Base-by-base conservation (phyloP, 225 moss, liverwort and hornwort genomes). In the Sphagnum contortum region DNA sequence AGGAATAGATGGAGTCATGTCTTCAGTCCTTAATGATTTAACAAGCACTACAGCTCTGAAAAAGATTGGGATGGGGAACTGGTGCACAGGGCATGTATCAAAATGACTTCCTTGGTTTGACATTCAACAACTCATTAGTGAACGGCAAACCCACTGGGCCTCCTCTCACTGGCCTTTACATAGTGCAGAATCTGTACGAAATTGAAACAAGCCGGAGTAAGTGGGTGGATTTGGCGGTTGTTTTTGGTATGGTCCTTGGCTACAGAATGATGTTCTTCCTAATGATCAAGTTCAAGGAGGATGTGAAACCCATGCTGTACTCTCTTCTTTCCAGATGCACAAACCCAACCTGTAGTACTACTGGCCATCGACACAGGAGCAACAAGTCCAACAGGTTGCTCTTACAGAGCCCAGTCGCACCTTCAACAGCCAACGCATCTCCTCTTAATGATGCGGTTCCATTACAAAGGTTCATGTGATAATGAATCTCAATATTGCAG, bases 31-130 rank as follows among this genome's bases (percentile, higher is more conserved):
- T 8, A 55, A 55, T 55, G 55, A 12, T 12, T 55, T 12, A 55
- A 55, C 8, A 55, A 8, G 9, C 12, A 1, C 55, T 55, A 12
- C 55, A 8, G 55, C 9, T 12, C 55, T 55, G 55, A 55, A 8
- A 12, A 55, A 12, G 9, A 55, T 55, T 8, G 9, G 8, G 9
- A 55, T 29, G 29, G 29, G 29, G 29, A 29, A 29, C 29, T 8
- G 8, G 55, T 55, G 3, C 29, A 55, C 87, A 94, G 94, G 94
- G 91, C 6, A 74, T 89, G 88, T 91, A 86, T 66, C 81, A 89
- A 74, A 94, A 94, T 65, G 94, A 94, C 49, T 91, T 94, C 45
- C 72, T 84, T 44, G 91, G 89, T 45, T 68, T 91, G 9, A 76
- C 77, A 59, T 94, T 94, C 50, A 68, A 75, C 68, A 91, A 89